Percentiles rank a stretch among this genome's conserved stretches.
phyloP scores from a whole-genome alignment of 257 asterid genomes.

The Solanum chiquidenum region DNA sequence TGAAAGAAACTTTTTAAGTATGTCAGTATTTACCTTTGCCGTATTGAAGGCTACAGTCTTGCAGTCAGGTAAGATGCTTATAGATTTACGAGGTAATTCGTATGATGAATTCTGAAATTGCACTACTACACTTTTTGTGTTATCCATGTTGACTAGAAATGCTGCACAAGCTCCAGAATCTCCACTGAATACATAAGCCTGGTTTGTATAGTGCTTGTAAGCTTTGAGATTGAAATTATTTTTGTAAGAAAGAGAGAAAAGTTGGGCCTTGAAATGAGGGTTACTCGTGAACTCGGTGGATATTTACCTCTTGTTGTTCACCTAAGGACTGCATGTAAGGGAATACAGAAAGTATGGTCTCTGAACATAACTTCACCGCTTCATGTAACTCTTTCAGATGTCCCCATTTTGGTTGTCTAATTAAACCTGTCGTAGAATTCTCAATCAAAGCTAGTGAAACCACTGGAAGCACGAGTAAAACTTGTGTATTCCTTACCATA shows the following conservation, averaged over 20 bases:
- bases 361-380: conserved; percentile 43
- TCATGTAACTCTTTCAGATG: conserved; percentile 69
- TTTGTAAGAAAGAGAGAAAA: background rate
- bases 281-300: background rate
- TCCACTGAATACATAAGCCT: conserved; percentile 55
- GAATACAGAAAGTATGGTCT: conserved; percentile 45
- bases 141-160: conserved; percentile 56
- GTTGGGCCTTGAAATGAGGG: background rate
- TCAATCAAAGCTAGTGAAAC: background rate
- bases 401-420: conserved; percentile 81
- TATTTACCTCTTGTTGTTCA: conserved; percentile 49
- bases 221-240: background rate
- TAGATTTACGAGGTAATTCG: conserved; percentile 52
- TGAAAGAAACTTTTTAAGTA: background rate
- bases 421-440: conserved; percentile 35
- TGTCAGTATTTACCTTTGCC: conserved; percentile 44
- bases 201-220: background rate
- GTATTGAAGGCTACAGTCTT: conserved; percentile 61
- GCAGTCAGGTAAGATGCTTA: conserved; percentile 90
- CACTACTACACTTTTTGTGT: conserved; percentile 12
- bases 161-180: conserved; percentile 66
- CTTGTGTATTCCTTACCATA: conserved; percentile 37
- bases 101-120: conserved; percentile 37
- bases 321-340: conserved; percentile 33
- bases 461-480: background rate